phyloP scores from a whole-genome alignment of 2,329 filamentous ascomycete genomes.

The Mycosphaerella arachidis region DNA sequence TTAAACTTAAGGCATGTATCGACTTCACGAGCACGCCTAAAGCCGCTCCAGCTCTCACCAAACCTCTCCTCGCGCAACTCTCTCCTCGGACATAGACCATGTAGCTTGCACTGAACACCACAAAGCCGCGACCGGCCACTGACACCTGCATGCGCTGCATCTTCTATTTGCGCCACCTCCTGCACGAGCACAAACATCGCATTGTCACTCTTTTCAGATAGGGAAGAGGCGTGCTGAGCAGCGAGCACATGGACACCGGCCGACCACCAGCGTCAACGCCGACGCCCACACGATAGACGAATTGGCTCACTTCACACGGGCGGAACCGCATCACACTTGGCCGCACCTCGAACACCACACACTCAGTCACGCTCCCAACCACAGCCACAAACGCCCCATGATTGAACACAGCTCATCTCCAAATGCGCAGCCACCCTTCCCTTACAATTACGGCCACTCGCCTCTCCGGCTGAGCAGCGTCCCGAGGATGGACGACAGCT shows the following conservation, averaged over 20 bases:
- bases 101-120: background rate
- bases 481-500: background rate
- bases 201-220: background rate
- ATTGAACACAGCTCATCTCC: background rate
- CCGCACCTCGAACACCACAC: background rate
- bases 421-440: background rate
- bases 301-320: background rate
- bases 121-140: background rate
- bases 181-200: background rate
- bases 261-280: background rate
- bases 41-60: background rate
- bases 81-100: background rate
- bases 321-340: background rate
- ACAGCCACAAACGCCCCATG: background rate
- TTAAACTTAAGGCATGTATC: background rate
- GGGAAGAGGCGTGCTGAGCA: background rate
- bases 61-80: background rate
- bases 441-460: background rate
- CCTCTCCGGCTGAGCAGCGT: background rate
- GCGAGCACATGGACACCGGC: background rate
- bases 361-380: background rate
- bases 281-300: background rate
- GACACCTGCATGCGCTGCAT: background rate
- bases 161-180: background rate
- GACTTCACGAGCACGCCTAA: background rate